These are phyloP conservation scores for Aspergillus taichungensis DNA, from an alignment of 495 filamentous ascomycete genomes.

Conservation along the genomic window DNA sequence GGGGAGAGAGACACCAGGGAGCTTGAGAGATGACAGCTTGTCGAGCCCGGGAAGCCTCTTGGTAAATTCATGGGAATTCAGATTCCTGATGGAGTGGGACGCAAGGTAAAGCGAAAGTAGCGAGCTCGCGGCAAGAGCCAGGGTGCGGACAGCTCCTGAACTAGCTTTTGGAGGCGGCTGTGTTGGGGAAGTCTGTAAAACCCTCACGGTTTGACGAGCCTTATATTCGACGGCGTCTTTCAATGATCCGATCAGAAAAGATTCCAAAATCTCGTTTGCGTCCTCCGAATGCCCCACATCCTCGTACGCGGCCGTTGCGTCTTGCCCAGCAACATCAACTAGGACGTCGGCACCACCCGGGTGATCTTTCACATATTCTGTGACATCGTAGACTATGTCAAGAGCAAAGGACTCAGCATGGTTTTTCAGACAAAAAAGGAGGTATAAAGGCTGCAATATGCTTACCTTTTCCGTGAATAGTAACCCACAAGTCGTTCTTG, in stretches of 20 bases:
- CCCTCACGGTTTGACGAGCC: slow-evolving; percentile 13
- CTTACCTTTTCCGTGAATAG: slow-evolving; percentile 44
- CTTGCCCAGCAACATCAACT: slow-evolving; percentile 39
- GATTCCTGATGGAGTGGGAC: background rate
- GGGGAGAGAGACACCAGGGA: slow-evolving; percentile 11
- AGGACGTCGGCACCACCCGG: slow-evolving; percentile 45
- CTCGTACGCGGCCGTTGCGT: slow-evolving; percentile 44
- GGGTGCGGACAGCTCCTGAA: background rate
- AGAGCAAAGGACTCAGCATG: background rate
- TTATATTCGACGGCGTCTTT: too few relatives aligned
- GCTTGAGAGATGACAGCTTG: slow-evolving; percentile 8
- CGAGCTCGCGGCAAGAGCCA: background rate
- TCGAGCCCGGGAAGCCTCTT: background rate
- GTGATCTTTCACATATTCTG: slow-evolving; percentile 43
- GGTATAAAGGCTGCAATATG: background rate
- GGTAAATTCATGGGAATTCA: background rate
- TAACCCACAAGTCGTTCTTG: slow-evolving; percentile 40
- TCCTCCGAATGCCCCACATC: slow-evolving; percentile 46
- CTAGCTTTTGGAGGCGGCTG: slow-evolving; percentile 1
- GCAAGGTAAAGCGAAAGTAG: background rate
- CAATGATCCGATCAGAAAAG: slow-evolving; percentile 4
- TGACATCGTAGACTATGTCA: slow-evolving; percentile 41
- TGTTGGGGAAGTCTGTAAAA: slow-evolving; percentile 13
- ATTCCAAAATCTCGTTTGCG: slow-evolving; percentile 24
- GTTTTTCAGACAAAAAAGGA: too few relatives aligned